phyloP scores from a whole-genome alignment of 2,329 filamentous ascomycete genomes.

The Talaromyces sp. region DNA sequence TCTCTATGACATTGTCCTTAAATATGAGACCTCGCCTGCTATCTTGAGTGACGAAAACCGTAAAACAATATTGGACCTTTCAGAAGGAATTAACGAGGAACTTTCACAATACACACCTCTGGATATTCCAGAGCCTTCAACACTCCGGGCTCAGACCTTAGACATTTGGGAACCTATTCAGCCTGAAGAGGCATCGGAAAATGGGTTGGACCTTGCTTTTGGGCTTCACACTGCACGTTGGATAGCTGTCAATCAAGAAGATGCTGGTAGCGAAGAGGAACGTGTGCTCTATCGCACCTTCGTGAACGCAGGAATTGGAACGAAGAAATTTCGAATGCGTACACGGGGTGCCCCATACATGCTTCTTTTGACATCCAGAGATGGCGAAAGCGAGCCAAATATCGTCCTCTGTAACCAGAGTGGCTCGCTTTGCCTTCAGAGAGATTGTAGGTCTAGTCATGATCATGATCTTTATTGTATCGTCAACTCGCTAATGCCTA shows the following conservation, averaged over 20 bases:
- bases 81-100: slow-evolving; percentile 27
- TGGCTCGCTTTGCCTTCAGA: slow-evolving; percentile 32
- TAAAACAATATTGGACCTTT: slow-evolving; percentile 34
- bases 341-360: slow-evolving; percentile 37
- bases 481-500: neutral
- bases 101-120: slow-evolving; percentile 28
- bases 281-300: slow-evolving; percentile 33
- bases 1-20: slow-evolving; percentile 34
- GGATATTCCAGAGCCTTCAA: slow-evolving; percentile 30
- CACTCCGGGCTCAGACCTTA: slow-evolving; percentile 25
- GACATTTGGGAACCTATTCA: slow-evolving; percentile 36
- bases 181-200: slow-evolving; percentile 28
- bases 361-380: slow-evolving; percentile 32
- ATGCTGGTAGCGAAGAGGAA: slow-evolving; percentile 35
- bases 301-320: slow-evolving; percentile 36
- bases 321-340: slow-evolving; percentile 34
- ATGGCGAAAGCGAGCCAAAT: slow-evolving; percentile 37
- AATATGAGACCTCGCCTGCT: slow-evolving; percentile 22
- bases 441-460: slow-evolving; percentile 27
- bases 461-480: neutral
- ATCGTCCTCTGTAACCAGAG: slow-evolving; percentile 37
- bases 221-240: slow-evolving; percentile 30
- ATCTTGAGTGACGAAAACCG: slow-evolving; percentile 32
- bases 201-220: slow-evolving; percentile 11
- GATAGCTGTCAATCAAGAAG: slow-evolving; percentile 34